These are phyloP conservation scores for Podospora pseudocomata DNA, from an alignment of 495 filamentous ascomycete genomes.

Conservation along the genomic window DNA sequence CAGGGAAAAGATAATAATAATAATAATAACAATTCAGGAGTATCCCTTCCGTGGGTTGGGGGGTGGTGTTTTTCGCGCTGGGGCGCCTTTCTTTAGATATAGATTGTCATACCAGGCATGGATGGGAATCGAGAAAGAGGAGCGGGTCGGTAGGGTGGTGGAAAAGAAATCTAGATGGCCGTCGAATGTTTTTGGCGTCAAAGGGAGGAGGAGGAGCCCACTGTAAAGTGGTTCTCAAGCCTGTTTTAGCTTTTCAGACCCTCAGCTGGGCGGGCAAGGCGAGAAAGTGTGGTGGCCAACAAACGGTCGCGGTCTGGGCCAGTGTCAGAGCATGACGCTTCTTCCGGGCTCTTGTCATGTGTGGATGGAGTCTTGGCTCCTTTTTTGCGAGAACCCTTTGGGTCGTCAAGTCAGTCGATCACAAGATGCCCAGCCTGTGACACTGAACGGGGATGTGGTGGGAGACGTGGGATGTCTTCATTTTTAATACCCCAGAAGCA, in stretches of 20 bases:
- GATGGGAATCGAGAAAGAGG: background rate
- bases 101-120: background rate
- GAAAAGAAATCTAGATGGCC: constrained; percentile 12
- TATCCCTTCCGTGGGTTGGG: background rate
- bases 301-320: constrained; percentile 3
- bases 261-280: background rate
- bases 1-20: background rate
- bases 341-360: background rate
- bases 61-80: constrained; percentile 3
- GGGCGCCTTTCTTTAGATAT: constrained; percentile 14
- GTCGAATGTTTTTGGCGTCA: constrained; percentile 6
- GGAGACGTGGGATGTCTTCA: background rate
- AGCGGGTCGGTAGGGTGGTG: constrained; percentile 5
- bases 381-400: background rate
- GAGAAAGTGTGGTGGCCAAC: constrained; percentile 15
- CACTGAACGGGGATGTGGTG: background rate
- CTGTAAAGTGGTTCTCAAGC: constrained; percentile 19
- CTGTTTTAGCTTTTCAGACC: constrained; percentile 12
- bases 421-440: background rate
- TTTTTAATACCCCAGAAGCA: background rate
- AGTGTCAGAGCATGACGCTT: constrained; percentile 19
- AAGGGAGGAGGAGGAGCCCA: constrained; percentile 3
- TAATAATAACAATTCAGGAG: background rate
- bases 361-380: background rate
- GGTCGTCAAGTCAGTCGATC: background rate